Evolutionary conservation across 345 rosid species (phyloP).

Genomic region (Salix arbutifolia): DNA sequence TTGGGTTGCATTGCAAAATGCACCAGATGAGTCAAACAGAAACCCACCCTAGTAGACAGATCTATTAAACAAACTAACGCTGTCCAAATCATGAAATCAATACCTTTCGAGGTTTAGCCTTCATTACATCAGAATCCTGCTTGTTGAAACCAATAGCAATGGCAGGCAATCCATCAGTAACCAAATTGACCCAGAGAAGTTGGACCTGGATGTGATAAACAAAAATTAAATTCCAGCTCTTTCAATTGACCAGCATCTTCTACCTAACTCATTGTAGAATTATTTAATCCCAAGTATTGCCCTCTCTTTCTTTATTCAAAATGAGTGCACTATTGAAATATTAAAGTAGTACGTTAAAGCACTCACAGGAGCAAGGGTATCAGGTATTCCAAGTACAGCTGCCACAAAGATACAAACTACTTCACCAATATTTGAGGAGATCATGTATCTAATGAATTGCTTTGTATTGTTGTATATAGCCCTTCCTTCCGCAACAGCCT

Average conservation of each 20-base stretch:
- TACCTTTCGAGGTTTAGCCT: constrained; percentile 97
- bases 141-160: constrained; percentile 98
- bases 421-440: constrained; percentile 99
- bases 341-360: constrained; percentile 14
- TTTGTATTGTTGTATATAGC: constrained; percentile 98
- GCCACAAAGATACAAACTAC: constrained; percentile 99
- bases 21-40: neutral
- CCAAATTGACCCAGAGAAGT: constrained; percentile 97
- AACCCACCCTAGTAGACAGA: neutral
- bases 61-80: neutral
- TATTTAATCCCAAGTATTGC: neutral
- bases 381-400: constrained; percentile 97
- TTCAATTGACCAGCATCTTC: neutral
- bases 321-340: neutral
- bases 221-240: neutral
- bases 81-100: constrained; percentile 4
- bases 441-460: constrained; percentile 99
- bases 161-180: constrained; percentile 99
- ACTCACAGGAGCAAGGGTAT: constrained; percentile 98
- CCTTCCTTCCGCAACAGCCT: constrained; percentile 99
- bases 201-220: constrained; percentile 63
- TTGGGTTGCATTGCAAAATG: neutral
- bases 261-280: neutral
- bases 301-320: neutral
- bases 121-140: constrained; percentile 98